Evolutionary conservation across 345 rosid genomes (phyloP).

Genomic region (Euclidium syriacum): DNA sequence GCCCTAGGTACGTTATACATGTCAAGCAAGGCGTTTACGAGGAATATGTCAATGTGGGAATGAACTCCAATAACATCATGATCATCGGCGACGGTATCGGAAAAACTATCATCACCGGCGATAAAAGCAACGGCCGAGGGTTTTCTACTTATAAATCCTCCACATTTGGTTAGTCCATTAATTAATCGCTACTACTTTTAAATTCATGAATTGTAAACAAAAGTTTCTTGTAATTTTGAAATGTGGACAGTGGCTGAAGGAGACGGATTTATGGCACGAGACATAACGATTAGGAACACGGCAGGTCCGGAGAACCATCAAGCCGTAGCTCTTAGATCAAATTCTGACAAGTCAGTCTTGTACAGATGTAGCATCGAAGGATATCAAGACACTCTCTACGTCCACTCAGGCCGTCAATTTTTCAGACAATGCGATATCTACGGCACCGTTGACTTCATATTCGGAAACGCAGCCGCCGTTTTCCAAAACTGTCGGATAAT

Average conservation of each 20-base stretch:
- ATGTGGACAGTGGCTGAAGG: slow-evolving; percentile 50
- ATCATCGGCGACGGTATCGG: slow-evolving; percentile 59
- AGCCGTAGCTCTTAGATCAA: slow-evolving; percentile 54
- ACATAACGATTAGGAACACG: slow-evolving; percentile 51
- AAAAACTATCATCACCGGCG: slow-evolving; percentile 47
- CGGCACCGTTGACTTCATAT: slow-evolving; percentile 52
- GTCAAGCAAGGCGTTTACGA: slow-evolving; percentile 65
- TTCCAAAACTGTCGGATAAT: slow-evolving; percentile 42
- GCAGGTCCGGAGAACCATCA: slow-evolving; percentile 53
- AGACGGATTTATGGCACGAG: slow-evolving; percentile 40
- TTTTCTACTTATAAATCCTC: slow-evolving; percentile 67
- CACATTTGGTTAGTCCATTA: slow-evolving; percentile 37
- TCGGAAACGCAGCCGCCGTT: slow-evolving; percentile 43
- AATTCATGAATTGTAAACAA: no score
- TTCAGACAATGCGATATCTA: slow-evolving; percentile 43
- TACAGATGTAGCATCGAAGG: slow-evolving; percentile 48
- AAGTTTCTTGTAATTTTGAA: no score
- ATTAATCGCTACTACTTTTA: background rate
- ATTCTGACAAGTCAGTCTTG: slow-evolving; percentile 51
- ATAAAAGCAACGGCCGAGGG: slow-evolving; percentile 55
- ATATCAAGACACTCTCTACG: slow-evolving; percentile 55
- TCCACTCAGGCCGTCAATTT: slow-evolving; percentile 50
- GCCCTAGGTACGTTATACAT: slow-evolving; percentile 43
- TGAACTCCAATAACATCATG: slow-evolving; percentile 45
- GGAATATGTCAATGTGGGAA: slow-evolving; percentile 58